Base-by-base conservation (phyloP, 345 rosid genomes). In the Eucalyptus guilfoylei region DNA sequence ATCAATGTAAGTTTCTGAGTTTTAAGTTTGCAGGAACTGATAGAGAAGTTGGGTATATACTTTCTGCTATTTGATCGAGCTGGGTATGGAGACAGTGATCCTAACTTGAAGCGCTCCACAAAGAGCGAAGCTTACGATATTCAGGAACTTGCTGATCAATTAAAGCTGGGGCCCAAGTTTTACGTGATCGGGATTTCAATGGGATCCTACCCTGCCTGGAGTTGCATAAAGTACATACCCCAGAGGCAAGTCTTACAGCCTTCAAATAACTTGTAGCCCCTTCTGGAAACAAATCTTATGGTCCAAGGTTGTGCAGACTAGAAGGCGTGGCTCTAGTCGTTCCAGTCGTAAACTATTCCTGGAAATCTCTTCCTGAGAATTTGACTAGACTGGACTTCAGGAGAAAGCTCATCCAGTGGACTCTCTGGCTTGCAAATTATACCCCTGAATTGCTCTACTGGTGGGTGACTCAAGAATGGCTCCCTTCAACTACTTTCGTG, bases 21-120 rank as follows among this genome's bases (percentile, higher is more conserved):
- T 88, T 94, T 92, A 89, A 93, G 93, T 91, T 91, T 92, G 90
- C 97, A 97, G 98, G 98, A 92, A 88, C 81, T 96, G 62, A 92
- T 95, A 86, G 95, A 95, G 87, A 95, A 94, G 89, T 49, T 93
- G 92, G 96, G 95, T 87, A 91, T 97, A 92, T 93, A 94, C 89
- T 90, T 97, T 91, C 91, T 96, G 95, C 88, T 89, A 85, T 95
- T 91, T 48, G 99, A 97, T 90, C 93, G 99, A 88, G 99, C 99
- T 37, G 99, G 99, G 17, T 97, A 97, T 60, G 98, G 99, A 88
- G 97, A 93, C 42, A 97, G 99, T 64, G 98, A 96, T 88, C 97
- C 95, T 17, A 96, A 96, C 91, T 95, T 93, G 9, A 93, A 85
- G 88, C 93, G 96, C 28, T 90, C 99, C 9, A 93, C 95, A 80